Conservation (phyloP, 2,329 filamentous ascomycete species). For the Aspergillus brunneoviolaceus region DNA sequence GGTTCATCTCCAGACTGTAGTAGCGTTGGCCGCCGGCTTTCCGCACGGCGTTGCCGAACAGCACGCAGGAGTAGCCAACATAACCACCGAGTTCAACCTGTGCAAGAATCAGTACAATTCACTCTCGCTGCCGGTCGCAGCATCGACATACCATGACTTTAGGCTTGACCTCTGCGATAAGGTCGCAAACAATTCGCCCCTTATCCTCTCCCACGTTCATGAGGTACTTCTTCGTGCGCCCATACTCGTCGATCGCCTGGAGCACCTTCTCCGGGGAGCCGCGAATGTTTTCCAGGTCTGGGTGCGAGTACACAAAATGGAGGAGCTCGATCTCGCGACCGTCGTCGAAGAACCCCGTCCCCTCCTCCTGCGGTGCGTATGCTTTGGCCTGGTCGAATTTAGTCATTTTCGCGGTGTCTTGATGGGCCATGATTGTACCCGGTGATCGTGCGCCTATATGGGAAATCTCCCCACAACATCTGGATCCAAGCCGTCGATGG, state of each 20-base stretch:
- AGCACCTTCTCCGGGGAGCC: constrained; percentile 67
- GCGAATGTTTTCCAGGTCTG: constrained; percentile 61
- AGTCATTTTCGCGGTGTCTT: background rate
- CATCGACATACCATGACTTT: constrained; percentile 53
- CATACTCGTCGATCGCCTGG: constrained; percentile 69
- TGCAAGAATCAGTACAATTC: background rate
- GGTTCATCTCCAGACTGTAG: constrained; percentile 69
- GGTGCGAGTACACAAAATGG: constrained; percentile 63
- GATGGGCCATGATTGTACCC: background rate
- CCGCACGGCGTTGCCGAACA: constrained; percentile 67
- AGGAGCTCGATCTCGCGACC: constrained; percentile 72
- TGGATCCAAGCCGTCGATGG: background rate
- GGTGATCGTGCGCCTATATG: background rate
- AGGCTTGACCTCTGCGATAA: constrained; percentile 67
- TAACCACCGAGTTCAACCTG: constrained; percentile 73
- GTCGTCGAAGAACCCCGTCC: constrained; percentile 50
- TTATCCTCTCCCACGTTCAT: constrained; percentile 80
- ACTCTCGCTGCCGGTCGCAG: background rate
- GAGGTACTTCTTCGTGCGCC: constrained; percentile 61
- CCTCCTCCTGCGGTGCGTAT: background rate
- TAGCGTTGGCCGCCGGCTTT: constrained; percentile 63
- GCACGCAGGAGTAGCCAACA: constrained; percentile 74
- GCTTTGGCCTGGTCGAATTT: background rate
- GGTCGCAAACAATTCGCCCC: constrained; percentile 65
- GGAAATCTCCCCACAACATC: background rate